Base-by-base conservation (phyloP, 164 flowering plant genomes). In the Warburgia ugandensis region DNA sequence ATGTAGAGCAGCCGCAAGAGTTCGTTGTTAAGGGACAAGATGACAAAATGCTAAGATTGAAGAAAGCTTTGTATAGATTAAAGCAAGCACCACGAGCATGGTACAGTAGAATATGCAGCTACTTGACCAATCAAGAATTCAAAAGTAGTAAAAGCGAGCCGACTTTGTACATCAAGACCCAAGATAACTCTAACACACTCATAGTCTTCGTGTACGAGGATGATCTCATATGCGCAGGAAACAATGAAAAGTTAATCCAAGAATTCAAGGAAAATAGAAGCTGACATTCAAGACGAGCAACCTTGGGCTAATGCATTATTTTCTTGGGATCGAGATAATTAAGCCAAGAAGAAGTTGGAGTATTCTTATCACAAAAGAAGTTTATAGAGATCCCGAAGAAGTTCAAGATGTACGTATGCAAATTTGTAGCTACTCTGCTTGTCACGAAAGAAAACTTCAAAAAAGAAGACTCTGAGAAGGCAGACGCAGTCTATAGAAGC, bases 1-100 rank as follows among this genome's bases (percentile, higher is more conserved):
- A 55, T 27, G 31, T 55, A 29, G 28, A 21, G 2, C 59, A 43
- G 22, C 50, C 50, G 3, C 35, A 22, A 32, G 50, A 30, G n/a
- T 55, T 17, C 45, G 27, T 21, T 1, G 17, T 29, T 8, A 10
- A 16, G 13, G 22, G 35, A 8, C 9, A 39, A 12, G 27, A 14
- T 6, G 12, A 53, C 5, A 38, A 39, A 8, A 25, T 54, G 7
- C 29, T 16, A 9, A 1, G 6, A 10, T 39, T 54, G 33, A 27
- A 26, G 23, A 54, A 54, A 20, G n/a, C 25, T 16, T 29, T 55
- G 11, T 43, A 32, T 43, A 41, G 50, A 21, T 21, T 55, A 12
- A 43, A 44, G n/a, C 41, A 55, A 55, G 50, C 50, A 3, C 23
- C 50, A 4, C 14, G 17, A 2, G 20, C 22, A 3, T 55, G 29